These are phyloP conservation scores for Lumnitzera racemosa DNA, from an alignment of 345 rosid species.

Conservation along the genomic window DNA sequence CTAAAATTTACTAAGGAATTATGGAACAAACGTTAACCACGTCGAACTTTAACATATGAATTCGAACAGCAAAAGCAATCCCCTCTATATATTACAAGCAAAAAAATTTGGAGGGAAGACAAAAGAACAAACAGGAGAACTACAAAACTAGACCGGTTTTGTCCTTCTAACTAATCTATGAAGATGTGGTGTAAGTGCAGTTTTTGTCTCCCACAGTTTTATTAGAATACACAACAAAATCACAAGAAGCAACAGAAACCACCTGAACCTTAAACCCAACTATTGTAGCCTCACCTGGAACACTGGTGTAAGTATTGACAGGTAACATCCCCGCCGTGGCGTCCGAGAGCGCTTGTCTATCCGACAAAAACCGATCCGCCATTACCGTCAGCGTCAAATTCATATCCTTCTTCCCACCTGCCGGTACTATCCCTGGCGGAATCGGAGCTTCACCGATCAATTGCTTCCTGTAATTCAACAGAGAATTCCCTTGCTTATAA, in stretches of 20 bases:
- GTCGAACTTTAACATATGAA: no score
- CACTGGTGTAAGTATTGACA: conserved; percentile 20
- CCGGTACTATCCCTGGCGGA: conserved; percentile 34
- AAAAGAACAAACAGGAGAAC: no score
- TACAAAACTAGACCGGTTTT: no score
- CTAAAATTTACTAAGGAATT: no score
- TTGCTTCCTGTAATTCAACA: conserved; percentile 45
- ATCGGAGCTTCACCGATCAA: conserved; percentile 54
- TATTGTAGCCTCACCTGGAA: conserved; percentile 50
- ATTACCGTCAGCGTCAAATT: conserved; percentile 41
- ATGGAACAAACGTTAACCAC: no score
- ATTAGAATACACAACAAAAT: conserved; percentile 31
- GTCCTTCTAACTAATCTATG: no score
- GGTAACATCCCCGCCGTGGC: conserved; percentile 29
- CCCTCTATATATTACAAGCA: no score
- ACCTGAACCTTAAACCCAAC: conserved; percentile 31
- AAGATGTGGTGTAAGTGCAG: conserved; percentile 28
- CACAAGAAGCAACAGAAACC: conserved; percentile 38
- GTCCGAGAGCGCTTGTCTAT: conserved; percentile 25
- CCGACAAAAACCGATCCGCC: conserved; percentile 53
- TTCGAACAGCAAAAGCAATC: no score
- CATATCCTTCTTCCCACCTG: conserved; percentile 31
- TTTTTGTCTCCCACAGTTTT: conserved; percentile 32
- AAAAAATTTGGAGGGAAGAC: no score
- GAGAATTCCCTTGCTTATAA: conserved; percentile 27